These are phyloP conservation scores for Leishmania mexicana DNA, from an alignment of 208 protist species.

Conservation along the genomic window DNA sequence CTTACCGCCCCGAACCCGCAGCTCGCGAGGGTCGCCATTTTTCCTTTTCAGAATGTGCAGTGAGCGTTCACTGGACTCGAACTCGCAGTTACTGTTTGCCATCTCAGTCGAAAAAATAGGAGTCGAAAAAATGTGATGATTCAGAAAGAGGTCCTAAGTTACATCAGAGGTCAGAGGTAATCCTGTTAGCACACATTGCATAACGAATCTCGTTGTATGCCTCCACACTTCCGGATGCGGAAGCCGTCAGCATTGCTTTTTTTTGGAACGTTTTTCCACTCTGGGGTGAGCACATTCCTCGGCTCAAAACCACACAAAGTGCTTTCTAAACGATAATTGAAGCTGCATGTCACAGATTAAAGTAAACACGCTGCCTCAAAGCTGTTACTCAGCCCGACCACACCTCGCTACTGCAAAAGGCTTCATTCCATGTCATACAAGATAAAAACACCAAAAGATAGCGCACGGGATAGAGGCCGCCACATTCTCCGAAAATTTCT, in stretches of 20 bases:
- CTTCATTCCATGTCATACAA: too few relatives aligned
- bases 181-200: not conserved
- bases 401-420: not conserved
- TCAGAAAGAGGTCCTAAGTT: not conserved
- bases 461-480: not conserved
- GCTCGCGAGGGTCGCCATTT: slow-evolving; percentile 4
- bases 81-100: not conserved
- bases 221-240: not conserved
- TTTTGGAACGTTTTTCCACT: not conserved
- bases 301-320: not conserved
- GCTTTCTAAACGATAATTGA: not conserved
- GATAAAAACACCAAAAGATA: too few relatives aligned
- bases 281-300: not conserved
- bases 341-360: not conserved
- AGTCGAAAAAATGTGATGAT: not conserved
- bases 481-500: not conserved
- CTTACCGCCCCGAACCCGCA: slow-evolving; percentile 24
- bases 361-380: not conserved
- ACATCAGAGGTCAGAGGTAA: not conserved
- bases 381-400: not conserved
- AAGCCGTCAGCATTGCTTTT: not conserved
- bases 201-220: not conserved
- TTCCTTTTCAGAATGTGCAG: not conserved
- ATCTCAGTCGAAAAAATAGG: not conserved
- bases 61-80: not conserved